Evolutionary conservation across 2,329 filamentous ascomycete species (phyloP).

Genomic region (Madurella mycetomatis): DNA sequence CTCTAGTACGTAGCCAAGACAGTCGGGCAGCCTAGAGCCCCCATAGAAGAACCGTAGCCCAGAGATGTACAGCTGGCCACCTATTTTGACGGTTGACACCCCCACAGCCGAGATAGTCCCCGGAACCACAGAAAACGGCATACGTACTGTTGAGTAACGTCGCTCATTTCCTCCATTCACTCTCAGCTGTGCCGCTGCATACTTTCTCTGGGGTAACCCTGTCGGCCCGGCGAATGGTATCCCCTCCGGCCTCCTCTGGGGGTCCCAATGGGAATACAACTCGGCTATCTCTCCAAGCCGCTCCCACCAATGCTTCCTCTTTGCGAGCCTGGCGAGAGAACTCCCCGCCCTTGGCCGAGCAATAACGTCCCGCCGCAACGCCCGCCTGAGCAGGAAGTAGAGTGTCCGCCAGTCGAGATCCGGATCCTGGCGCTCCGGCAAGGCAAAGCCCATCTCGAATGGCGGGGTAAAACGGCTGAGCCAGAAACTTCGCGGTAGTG

Average conservation of each 20-base stretch:
- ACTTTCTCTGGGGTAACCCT: too few relatives aligned
- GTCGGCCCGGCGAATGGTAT: neutral
- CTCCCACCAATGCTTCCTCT: constrained; percentile 17
- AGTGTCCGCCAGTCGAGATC: constrained; percentile 11
- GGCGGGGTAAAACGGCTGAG: constrained; percentile 12
- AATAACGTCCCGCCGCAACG: neutral
- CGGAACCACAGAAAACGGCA: neutral
- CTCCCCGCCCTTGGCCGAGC: neutral
- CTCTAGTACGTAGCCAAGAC: constrained; percentile 5
- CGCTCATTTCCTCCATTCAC: neutral
- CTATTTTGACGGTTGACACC: constrained; percentile 7
- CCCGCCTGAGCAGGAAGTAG: constrained; percentile 7
- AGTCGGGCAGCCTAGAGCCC: neutral
- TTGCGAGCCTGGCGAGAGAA: neutral
- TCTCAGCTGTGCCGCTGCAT: neutral
- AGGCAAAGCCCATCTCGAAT: constrained; percentile 15
- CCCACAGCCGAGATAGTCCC: constrained; percentile 1
- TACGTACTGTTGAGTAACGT: neutral
- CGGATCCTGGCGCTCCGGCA: neutral
- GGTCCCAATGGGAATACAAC: neutral
- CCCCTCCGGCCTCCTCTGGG: neutral
- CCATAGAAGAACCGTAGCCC: constrained; percentile 4
- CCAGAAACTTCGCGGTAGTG: constrained; percentile 10
- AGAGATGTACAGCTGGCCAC: constrained; percentile 2
- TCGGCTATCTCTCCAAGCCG: neutral